Base-by-base conservation (phyloP, 257 asterid species). In the Capsicum chinense region DNA sequence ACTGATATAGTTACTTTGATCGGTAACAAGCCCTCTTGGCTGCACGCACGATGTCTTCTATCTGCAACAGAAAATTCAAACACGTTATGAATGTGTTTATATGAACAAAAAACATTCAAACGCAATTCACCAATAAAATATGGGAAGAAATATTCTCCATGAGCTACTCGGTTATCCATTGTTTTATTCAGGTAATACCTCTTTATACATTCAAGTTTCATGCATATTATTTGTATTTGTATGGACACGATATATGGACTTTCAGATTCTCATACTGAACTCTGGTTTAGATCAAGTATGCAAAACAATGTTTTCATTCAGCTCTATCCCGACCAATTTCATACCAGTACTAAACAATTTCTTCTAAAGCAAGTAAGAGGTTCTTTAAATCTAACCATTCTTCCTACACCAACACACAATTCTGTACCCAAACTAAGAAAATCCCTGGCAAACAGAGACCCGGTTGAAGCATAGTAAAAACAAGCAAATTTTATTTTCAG, bases 31-130 rank as follows among this genome's bases (percentile, higher is more conserved):
- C 85, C 81, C 91, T 81, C 86, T 81, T 87, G 9, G 85, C 88
- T 50, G 91, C 91, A 19, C 91, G 88, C 67, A 85, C 87, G 0
- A 88, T 81, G 74, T 86, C 91, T 1, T 87, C 91, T 39, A 89
- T 54, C 87, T 87, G 86, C 42, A 12, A 47, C 14, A 35, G 69
- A 68, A 35, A 62, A 62, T 19, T 81, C 7, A 66, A 69, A 42
- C 26, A 69, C 56, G 4, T 42, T 21, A 69, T 16, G 54, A 8
- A 69, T 69, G 56, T 15, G 79, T 69, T 14, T 9, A 6, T 69
- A 16, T 15, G 54, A 37, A 68, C 26, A 13, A 68, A 7, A 68
- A 68, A 4, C 79, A 42, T 39, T 26, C 81, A 52, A 76, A 76
- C 26, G 63, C 63, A 76, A 52, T 52, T 76, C 47, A 7, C 9